These are phyloP conservation scores for Combretum micranthum DNA, from an alignment of 345 rosid species.

Conservation along the genomic window DNA sequence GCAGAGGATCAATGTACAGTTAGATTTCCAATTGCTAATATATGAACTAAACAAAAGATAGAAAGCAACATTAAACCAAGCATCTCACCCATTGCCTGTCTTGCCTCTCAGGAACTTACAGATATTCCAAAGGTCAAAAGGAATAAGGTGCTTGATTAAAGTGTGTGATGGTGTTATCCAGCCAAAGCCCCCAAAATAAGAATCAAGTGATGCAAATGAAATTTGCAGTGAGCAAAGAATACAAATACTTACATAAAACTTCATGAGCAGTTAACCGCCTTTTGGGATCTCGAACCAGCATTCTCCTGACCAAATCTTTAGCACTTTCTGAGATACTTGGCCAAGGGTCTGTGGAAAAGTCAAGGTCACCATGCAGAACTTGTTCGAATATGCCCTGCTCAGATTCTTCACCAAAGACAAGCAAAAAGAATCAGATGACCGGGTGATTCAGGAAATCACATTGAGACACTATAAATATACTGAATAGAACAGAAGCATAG, in stretches of 20 bases:
- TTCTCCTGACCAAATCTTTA: conserved; percentile 35
- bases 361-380: conserved; percentile 40
- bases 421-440: background rate
- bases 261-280: conserved; percentile 37
- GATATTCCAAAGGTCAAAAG: too few species aligned
- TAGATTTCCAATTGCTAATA: too few species aligned
- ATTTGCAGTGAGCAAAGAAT: background rate
- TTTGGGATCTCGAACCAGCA: conserved; percentile 39
- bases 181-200: background rate
- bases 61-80: too few species aligned
- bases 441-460: background rate
- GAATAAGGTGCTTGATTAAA: too few species aligned
- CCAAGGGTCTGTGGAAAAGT: conserved; percentile 42
- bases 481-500: background rate
- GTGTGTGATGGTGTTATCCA: too few species aligned
- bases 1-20: too few species aligned
- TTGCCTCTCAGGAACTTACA: too few species aligned
- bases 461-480: background rate
- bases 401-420: conserved; percentile 17
- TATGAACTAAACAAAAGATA: too few species aligned
- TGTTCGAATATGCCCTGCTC: conserved; percentile 47
- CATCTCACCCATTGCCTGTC: too few species aligned
- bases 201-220: background rate
- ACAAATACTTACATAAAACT: conserved; percentile 29
- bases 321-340: conserved; percentile 42